phyloP scores from a whole-genome alignment of 2,329 filamentous ascomycete species.

The Curvularia sp. region DNA sequence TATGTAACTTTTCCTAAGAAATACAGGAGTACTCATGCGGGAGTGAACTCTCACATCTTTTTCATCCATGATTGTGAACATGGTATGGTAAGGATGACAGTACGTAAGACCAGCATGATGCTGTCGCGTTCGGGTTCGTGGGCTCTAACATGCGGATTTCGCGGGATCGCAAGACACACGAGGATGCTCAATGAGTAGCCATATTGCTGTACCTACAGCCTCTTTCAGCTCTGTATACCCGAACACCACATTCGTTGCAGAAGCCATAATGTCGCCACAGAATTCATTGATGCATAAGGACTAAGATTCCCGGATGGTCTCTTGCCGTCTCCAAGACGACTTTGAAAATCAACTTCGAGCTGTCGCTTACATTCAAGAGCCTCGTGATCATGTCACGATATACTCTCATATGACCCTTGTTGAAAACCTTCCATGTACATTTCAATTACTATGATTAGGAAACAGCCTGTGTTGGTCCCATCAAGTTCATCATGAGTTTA shows the following conservation, averaged over 20 bases:
- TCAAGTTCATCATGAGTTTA: too few species aligned
- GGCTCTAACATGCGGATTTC: neutral
- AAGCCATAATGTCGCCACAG: neutral
- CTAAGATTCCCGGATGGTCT: neutral
- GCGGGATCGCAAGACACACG: neutral
- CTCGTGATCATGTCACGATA: neutral
- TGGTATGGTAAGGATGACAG: neutral
- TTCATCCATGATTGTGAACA: neutral
- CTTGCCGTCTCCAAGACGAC: neutral
- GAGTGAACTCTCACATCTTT: neutral
- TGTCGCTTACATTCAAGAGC: neutral
- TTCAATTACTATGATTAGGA: too few species aligned
- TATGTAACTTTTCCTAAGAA: neutral
- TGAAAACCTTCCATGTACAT: too few species aligned
- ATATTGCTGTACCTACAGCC: neutral
- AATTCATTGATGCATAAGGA: neutral
- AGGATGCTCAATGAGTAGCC: neutral
- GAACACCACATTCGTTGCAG: too few species aligned
- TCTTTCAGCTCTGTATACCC: neutral
- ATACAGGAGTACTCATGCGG: neutral
- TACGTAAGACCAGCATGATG: neutral
- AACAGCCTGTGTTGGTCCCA: too few species aligned
- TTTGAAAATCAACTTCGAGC: neutral
- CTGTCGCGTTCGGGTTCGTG: neutral
- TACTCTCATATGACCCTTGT: neutral